Evolutionary conservation across 2,329 filamentous ascomycete species (phyloP), one percentile per base, ranked within the genome.

Genomic region (Ascochyta clinopodiicola): DNA sequence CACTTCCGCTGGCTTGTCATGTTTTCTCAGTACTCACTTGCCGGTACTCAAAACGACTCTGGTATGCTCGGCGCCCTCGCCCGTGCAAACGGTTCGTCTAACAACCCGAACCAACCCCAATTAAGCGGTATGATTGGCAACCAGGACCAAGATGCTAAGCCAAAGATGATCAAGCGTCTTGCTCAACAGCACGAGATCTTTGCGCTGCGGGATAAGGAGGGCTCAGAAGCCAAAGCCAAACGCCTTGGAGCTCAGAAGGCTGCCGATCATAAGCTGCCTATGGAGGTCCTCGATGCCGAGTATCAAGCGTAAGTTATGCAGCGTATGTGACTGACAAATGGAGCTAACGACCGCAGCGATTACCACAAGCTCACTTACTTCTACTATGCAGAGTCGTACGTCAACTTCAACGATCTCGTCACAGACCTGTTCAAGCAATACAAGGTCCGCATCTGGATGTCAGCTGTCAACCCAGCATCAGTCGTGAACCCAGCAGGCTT

Each of bases 401-500:
- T 99, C 81, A 98, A 98, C 79, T 99, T 99, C 83, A 99, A 99
- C 75, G 91, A 92, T 2, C 86, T 99, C 15, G 95, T 99, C 48
- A 96, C 93, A 0, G 95, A 99, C 73, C 83, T 99, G 12, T 99
- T 98, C 84, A 98, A 98, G 78, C 94, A 98, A 60, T 99, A 98
- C 83, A 99, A 99, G 81, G 96, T 94, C 21, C 87, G 96, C 66
- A 99, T 99, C 69, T 99, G 95, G 95, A 96, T 99, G 91, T 98
- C 94, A 4, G 95, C 95, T 4, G 96, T 99, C 76, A 99, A 99
- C 73, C 95, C 95, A 7, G 95, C 94, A 5, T 97, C 94, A 0
- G 97, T 98, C 75, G 68, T 75, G 32, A 74, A 73, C 40, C 71
- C 72, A 10, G 67, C 70, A 3, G 71, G 71, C n/a, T 42, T 66